Percentiles rank a stretch among this genome's conserved stretches.
phyloP scores from a whole-genome alignment of 257 asterid genomes.

The Solanum neorickii region DNA sequence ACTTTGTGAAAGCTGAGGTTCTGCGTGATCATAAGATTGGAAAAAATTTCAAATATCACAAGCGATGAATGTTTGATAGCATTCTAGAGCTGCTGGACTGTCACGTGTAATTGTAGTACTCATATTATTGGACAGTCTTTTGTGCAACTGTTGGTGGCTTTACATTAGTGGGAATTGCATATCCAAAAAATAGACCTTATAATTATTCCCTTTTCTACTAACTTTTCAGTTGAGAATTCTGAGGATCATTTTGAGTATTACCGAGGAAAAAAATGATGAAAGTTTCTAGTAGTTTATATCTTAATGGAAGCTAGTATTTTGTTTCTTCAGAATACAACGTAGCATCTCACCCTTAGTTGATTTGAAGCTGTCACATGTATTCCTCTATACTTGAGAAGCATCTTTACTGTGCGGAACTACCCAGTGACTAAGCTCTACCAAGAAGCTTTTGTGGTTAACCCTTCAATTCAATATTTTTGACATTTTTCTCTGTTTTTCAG shows the following conservation, averaged over 20 bases:
- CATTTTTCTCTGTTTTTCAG: constrained; percentile 20
- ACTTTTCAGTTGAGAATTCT: neutral
- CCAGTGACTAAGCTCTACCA: neutral
- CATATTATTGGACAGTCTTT: neutral
- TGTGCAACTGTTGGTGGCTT: neutral
- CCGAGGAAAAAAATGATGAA: neutral
- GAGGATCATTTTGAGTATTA: neutral
- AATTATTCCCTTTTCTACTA: neutral
- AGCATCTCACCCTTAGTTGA: neutral
- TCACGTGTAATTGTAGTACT: neutral
- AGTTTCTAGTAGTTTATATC: neutral
- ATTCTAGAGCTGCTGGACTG: neutral
- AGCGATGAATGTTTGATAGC: neutral
- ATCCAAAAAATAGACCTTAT: neutral
- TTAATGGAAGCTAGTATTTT: neutral
- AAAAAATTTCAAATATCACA: neutral
- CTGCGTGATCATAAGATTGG: neutral
- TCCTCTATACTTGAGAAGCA: neutral
- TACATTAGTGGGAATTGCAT: neutral
- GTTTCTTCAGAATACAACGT: neutral
- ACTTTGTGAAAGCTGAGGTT: neutral
- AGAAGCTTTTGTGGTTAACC: neutral
- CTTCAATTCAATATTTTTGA: neutral
- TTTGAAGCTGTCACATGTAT: neutral
- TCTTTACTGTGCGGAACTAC: neutral